Evolutionary conservation across 2,329 filamentous ascomycete species (phyloP), one percentile per base, ranked within the genome.

Genomic region (Monosporascus sp.): DNA sequence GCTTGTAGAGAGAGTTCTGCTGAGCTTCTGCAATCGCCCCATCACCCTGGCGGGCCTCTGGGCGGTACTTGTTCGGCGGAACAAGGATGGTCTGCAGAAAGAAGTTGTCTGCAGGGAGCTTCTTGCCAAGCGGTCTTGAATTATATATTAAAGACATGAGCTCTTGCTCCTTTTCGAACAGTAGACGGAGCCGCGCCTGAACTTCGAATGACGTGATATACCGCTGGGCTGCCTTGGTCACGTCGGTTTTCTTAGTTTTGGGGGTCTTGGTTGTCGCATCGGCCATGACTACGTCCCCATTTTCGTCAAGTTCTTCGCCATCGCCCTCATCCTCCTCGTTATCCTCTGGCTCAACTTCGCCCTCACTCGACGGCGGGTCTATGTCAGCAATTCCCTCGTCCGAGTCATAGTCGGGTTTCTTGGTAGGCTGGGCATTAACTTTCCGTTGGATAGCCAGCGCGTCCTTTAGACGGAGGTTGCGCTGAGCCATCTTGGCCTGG

Each of bases 21-120:
- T 91, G 85, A 3, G 90, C 87, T 69, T 99, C 94, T 25, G 90
- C 83, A 58, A 97, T 88, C 51, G 91, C 85, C 44, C 87, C 85
- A 37, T 87, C 83, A 45, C 90, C 90, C 31, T 89, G 92, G 55
- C 84, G 82, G 9, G 91, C 90, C 68, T 95, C 90, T 14, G 94
- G 92, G 41, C 94, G 85, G 69, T 88, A 99, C 62, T 86, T 88
- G 68, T 96, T 99, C 2, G 94, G 94, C 2, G 95, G 91, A 0
- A 99, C 90, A 15, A 97, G 77, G 50, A 99, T 76, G 37, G 85
- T 87, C 52, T 88, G 85, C 52, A 97, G 78, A 72, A 99, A 99
- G 73, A 99, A 97, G 85, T 97, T 96, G 60, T 96, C 89, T 1
- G 90, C 83, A 2, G 76, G 84, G n/a, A 90, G 72, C 52, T 79